phyloP scores from a whole-genome alignment of 805 yeast genomes.

The Yamadazyma laniorum region DNA sequence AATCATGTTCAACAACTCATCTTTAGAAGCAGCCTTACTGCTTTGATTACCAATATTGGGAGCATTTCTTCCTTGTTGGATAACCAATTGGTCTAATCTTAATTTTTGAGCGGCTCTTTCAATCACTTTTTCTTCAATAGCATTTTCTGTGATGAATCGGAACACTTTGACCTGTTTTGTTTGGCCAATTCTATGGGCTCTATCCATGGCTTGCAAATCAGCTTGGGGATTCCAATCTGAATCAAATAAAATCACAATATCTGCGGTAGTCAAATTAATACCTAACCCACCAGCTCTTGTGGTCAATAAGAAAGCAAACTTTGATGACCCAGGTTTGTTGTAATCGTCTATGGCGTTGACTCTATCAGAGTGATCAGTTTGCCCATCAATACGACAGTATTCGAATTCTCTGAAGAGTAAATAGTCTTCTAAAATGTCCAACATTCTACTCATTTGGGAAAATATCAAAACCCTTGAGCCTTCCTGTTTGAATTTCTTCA shows the following conservation, averaged over 20 bases:
- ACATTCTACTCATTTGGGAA: slow-evolving; percentile 80
- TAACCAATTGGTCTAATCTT: slow-evolving; percentile 76
- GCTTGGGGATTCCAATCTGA: slow-evolving; percentile 92
- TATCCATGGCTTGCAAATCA: slow-evolving; percentile 85
- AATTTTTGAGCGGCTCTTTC: slow-evolving; percentile 81
- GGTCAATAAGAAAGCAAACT: slow-evolving; percentile 72
- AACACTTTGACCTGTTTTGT: slow-evolving; percentile 80
- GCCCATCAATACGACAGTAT: slow-evolving; percentile 82
- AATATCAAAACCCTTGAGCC: slow-evolving; percentile 79
- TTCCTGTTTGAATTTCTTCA: slow-evolving; percentile 59
- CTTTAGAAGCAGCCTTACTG: slow-evolving; percentile 52
- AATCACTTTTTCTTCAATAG: slow-evolving; percentile 78
- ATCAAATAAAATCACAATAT: slow-evolving; percentile 70
- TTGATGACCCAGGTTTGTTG: slow-evolving; percentile 69
- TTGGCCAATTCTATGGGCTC: slow-evolving; percentile 88
- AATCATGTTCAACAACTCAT: slow-evolving; percentile 76
- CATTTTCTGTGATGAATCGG: slow-evolving; percentile 75
- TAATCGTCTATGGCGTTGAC: slow-evolving; percentile 74
- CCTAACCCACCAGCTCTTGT: slow-evolving; percentile 92
- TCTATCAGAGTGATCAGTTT: slow-evolving; percentile 76
- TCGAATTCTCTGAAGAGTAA: slow-evolving; percentile 65
- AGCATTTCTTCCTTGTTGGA: slow-evolving; percentile 65
- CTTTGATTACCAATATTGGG: slow-evolving; percentile 33
- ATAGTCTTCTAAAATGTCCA: slow-evolving; percentile 79
- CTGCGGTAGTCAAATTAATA: slow-evolving; percentile 78